Evolutionary conservation across 495 filamentous ascomycete genomes (phyloP).

Genomic region (Glonium stellatum): DNA sequence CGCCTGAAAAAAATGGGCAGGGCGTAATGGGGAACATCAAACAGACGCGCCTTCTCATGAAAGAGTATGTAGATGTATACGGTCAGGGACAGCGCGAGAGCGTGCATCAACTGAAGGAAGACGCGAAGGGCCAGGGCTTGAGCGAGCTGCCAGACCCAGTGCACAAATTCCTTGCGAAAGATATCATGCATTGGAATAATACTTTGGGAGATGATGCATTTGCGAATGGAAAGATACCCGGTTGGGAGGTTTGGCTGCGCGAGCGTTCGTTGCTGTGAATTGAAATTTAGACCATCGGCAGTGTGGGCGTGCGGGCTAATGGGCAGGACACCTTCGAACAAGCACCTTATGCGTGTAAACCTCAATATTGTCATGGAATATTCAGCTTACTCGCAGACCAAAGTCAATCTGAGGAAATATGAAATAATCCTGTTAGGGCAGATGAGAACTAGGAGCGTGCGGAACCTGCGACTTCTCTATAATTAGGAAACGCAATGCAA

Average conservation of each 20-base stretch:
- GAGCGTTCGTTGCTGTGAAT: not conserved
- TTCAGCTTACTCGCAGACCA: no score
- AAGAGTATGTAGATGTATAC: constrained; percentile 11
- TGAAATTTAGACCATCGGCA: no score
- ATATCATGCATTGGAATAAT: constrained; percentile 17
- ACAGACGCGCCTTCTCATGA: constrained; percentile 12
- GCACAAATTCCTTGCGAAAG: constrained; percentile 17
- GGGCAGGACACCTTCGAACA: no score
- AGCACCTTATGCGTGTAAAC: no score
- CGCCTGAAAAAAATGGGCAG: not conserved
- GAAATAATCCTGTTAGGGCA: no score
- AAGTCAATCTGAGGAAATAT: no score
- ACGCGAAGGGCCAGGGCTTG: not conserved
- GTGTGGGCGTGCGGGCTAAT: no score
- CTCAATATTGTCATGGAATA: no score
- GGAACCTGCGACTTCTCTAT: no score
- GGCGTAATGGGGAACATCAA: constrained; percentile 5
- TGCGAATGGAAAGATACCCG: not conserved
- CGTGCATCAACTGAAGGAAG: not conserved
- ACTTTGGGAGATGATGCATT: constrained; percentile 12
- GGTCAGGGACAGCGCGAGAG: constrained; percentile 5
- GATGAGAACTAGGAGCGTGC: no score
- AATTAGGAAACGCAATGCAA: no score
- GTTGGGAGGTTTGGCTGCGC: not conserved
- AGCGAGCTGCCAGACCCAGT: constrained; percentile 2